Base-by-base conservation (phyloP, 495 filamentous ascomycete genomes). In the Lasiosphaeria ovina region DNA sequence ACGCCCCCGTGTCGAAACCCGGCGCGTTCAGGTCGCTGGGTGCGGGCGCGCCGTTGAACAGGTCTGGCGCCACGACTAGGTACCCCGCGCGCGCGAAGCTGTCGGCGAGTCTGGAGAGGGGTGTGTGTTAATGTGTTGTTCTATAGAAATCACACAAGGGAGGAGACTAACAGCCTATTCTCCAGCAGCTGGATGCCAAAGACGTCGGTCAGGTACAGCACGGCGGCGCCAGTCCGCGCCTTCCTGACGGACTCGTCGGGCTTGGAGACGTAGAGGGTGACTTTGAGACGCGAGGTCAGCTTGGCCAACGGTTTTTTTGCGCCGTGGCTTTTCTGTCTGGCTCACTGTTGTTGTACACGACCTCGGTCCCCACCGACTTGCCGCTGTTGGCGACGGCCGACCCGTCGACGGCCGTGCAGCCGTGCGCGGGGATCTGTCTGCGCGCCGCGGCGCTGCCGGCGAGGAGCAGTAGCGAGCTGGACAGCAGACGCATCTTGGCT, bases 51-150 rank as follows among this genome's bases (percentile, higher is more conserved):
- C 87, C 88, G 38, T 81, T 70, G 77, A 92, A 89, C 57, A 92
- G 78, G 68, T 94, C 90, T 12, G 90, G 90, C 59, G 89, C 81
- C 31, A 91, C 73, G 57, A 85, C 85, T 38, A 90, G 79, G 74
- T 91, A 93, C 52, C 90, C 90, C 57, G 87, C 87, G 64, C 82
- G 81, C 55, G 90, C 90, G 69, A 85, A 90, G 69, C 85, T 83
- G 72, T 93, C 90, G 61, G 87, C 88, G 36, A 92, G 78, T 36
- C 79, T 83, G 45, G 33, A 50, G 49, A 16, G 24, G 34, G 24
- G 10, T 44, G 48, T 44, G 49, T 11, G 24, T 24, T 24, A 54
- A 17, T 8, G 53, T 60, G 50, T 54, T 12, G 58, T 50, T 53
- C 3, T 6, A 34, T 11, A 44, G 51, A 51, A 7, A 31, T 16